These are phyloP conservation scores for Entrophospora sp. DNA, from an alignment of 192 early-diverging fungal species.

Conservation along the genomic window DNA sequence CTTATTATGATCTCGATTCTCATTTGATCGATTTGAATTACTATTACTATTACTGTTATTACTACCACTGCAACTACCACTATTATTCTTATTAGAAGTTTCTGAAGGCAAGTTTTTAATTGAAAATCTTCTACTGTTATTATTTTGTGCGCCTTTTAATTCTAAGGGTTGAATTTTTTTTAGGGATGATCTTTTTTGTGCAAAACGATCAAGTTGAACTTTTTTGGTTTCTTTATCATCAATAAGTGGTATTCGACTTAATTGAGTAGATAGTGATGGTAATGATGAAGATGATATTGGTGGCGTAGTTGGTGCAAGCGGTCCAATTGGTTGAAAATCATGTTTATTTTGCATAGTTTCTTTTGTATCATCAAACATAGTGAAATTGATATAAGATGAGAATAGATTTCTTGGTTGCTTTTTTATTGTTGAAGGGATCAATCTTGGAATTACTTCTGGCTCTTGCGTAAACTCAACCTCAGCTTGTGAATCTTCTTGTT, in stretches of 20 bases:
- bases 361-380: background rate
- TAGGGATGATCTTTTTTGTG: background rate
- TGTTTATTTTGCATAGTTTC: background rate
- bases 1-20: background rate
- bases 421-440: slow-evolving; percentile 20
- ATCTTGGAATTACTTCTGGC: slow-evolving; percentile 16
- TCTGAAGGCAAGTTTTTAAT: no score
- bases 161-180: background rate
- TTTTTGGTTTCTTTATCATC: background rate
- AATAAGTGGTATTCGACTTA: background rate
- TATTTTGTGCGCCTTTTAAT: no score
- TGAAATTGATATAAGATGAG: background rate
- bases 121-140: no score
- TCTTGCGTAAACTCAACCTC: background rate
- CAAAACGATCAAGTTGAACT: background rate
- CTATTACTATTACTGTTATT: background rate
- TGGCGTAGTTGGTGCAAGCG: no score
- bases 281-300: background rate
- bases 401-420: background rate
- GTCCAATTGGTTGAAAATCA: no score
- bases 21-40: background rate
- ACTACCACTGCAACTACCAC: no score
- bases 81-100: no score
- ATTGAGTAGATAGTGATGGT: background rate
- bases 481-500: slow-evolving; percentile 10